phyloP scores from a whole-genome alignment of 2,329 filamentous ascomycete genomes.

The Falciphora oryzae region DNA sequence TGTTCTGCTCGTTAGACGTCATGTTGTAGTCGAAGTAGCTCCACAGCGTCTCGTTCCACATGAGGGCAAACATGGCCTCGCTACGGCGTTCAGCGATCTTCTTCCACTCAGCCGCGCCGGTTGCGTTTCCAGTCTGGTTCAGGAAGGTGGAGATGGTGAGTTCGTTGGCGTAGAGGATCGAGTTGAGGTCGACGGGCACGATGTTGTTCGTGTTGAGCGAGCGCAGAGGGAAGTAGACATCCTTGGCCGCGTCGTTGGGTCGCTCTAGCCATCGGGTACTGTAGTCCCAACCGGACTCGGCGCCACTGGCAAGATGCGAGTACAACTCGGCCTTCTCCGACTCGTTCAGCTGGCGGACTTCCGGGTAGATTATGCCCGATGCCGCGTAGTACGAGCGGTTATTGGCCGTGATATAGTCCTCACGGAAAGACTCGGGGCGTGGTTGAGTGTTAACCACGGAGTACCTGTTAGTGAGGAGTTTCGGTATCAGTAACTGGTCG shows the following conservation, averaged over 20 bases:
- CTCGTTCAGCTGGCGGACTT: constrained; percentile 42
- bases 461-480: constrained; percentile 33
- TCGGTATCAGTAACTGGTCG: not conserved
- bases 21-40: constrained; percentile 67
- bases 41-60: constrained; percentile 59
- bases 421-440: constrained; percentile 60
- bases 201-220: constrained; percentile 54
- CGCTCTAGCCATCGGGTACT: constrained; percentile 50
- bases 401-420: constrained; percentile 61
- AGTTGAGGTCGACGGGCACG: constrained; percentile 62
- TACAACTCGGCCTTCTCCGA: constrained; percentile 49
- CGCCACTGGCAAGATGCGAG: constrained; percentile 57
- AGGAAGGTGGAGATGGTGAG: constrained; percentile 51
- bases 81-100: constrained; percentile 46
- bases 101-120: constrained; percentile 43
- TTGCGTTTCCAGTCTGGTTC: constrained; percentile 42
- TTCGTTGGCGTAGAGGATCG: constrained; percentile 63
- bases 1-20: constrained; percentile 49
- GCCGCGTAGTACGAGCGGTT: constrained; percentile 57
- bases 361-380: constrained; percentile 53
- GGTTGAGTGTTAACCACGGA: constrained; percentile 59
- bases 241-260: constrained; percentile 50
- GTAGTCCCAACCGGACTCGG: constrained; percentile 64
- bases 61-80: constrained; percentile 54
- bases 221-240: constrained; percentile 60